Percentiles rank a stretch among this genome's conserved stretches.
These are phyloP conservation scores for Nitzschia sp. DNA, from an alignment of 108 stramenopile genomes.

Conservation along the genomic window DNA sequence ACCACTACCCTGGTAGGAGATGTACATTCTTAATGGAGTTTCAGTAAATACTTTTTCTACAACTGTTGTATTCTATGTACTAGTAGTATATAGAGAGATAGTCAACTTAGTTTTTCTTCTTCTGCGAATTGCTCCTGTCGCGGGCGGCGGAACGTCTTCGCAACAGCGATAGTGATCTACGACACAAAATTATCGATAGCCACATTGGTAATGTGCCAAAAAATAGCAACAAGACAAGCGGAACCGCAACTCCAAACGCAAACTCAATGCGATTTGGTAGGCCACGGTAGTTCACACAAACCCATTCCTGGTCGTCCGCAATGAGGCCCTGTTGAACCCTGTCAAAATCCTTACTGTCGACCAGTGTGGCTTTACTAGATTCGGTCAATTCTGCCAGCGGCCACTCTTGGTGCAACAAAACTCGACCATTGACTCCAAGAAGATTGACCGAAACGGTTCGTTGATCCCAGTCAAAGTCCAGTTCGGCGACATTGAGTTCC, in stretches of 20 bases:
- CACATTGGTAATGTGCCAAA: background rate
- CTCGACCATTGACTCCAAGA: conserved; percentile 26
- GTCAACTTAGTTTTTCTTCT: no score
- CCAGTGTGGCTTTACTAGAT: conserved; percentile 13
- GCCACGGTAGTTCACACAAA: conserved; percentile 42
- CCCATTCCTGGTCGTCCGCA: conserved; percentile 15
- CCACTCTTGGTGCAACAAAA: conserved; percentile 20
- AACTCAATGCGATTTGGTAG: conserved; percentile 5
- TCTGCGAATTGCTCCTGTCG: no score
- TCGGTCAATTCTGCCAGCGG: conserved; percentile 30
- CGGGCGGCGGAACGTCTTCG: no score
- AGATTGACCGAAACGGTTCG: conserved; percentile 28
- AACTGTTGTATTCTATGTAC: no score
- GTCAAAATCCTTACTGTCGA: conserved; percentile 12
- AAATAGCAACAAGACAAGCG: background rate
- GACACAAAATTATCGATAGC: background rate
- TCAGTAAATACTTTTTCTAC: no score
- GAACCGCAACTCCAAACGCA: conserved; percentile 8
- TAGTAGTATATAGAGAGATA: no score
- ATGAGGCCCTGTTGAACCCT: background rate
- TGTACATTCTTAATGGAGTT: no score
- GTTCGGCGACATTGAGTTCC: conserved; percentile 73
- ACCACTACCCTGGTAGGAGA: no score
- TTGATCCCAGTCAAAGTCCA: conserved; percentile 72
- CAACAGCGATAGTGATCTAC: background rate